phyloP scores from a whole-genome alignment of 768 basidiomycete species.

The Boletus sp. region DNA sequence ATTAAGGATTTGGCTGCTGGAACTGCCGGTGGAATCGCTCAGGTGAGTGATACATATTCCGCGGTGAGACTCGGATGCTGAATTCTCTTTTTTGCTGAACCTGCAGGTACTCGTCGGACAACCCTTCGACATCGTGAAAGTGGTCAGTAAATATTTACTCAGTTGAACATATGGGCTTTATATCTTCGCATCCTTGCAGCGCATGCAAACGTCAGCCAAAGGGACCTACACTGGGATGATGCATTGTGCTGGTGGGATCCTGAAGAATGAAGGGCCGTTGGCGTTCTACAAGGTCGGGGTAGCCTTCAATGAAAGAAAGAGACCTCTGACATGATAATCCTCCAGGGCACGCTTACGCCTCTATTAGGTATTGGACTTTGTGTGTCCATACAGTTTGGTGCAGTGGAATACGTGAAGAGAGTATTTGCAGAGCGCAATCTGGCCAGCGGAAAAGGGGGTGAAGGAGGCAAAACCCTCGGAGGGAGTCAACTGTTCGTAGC shows the following conservation, averaged over 20 bases:
- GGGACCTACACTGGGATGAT: constrained; percentile 89
- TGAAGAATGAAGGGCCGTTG: constrained; percentile 88
- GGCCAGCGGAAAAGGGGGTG: constrained; percentile 57
- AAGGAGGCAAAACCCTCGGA: constrained; percentile 58
- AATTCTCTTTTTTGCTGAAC: constrained; percentile 3
- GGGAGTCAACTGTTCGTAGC: constrained; percentile 67
- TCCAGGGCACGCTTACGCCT: constrained; percentile 85
- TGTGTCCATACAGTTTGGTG: constrained; percentile 95
- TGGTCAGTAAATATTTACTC: constrained; percentile 52
- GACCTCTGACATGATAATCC: constrained; percentile 1
- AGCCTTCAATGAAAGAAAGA: neutral
- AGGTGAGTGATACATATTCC: constrained; percentile 45
- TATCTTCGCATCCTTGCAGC: constrained; percentile 41
- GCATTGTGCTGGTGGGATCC: constrained; percentile 84
- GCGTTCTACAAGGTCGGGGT: constrained; percentile 88
- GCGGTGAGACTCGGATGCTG: neutral
- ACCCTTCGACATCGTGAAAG: constrained; percentile 97
- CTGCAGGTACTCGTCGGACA: constrained; percentile 82
- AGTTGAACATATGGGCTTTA: constrained; percentile 1
- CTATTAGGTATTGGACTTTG: constrained; percentile 91
- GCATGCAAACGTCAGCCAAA: constrained; percentile 91
- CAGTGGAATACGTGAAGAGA: constrained; percentile 82
- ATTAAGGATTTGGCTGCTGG: constrained; percentile 87
- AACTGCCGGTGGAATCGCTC: constrained; percentile 87
- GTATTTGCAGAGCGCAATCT: constrained; percentile 67